Evolutionary conservation across 352 stramenopile genomes (phyloP).

Genomic region (Plasmopara viticola): DNA sequence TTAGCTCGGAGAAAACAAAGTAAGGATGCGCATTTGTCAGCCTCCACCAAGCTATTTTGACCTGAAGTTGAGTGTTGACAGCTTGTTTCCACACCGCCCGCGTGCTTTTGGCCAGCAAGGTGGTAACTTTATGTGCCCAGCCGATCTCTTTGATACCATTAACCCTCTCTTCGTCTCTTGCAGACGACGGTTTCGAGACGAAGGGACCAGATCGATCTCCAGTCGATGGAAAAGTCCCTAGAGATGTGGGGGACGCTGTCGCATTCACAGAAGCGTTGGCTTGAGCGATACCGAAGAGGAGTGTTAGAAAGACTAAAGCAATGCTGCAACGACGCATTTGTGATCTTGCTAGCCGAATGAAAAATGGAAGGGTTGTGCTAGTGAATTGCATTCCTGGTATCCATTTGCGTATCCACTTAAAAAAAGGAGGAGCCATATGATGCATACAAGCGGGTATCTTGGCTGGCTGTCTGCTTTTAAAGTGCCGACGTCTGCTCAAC

Average conservation of each 20-base stretch:
- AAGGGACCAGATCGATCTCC: background rate
- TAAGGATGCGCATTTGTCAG: too few species aligned
- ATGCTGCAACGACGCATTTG: too few species aligned
- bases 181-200: background rate
- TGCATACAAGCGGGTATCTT: too few species aligned
- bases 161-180: background rate
- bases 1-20: too few species aligned
- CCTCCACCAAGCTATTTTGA: too few species aligned
- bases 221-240: background rate
- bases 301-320: background rate
- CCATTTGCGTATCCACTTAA: too few species aligned
- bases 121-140: background rate
- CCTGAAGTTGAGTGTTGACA: background rate
- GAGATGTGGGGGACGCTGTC: background rate
- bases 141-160: background rate
- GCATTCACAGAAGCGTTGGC: background rate
- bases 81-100: background rate
- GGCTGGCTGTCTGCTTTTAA: too few species aligned
- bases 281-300: background rate
- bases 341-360: too few species aligned
- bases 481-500: too few species aligned
- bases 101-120: background rate
- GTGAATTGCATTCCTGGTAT: too few species aligned
- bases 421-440: too few species aligned
- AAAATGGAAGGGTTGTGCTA: too few species aligned